A percentile compares a stretch with the other conserved stretches of the same genome.
Evolutionary conservation across 345 rosid species (phyloP).

Genomic region (Iberis pinnata): DNA sequence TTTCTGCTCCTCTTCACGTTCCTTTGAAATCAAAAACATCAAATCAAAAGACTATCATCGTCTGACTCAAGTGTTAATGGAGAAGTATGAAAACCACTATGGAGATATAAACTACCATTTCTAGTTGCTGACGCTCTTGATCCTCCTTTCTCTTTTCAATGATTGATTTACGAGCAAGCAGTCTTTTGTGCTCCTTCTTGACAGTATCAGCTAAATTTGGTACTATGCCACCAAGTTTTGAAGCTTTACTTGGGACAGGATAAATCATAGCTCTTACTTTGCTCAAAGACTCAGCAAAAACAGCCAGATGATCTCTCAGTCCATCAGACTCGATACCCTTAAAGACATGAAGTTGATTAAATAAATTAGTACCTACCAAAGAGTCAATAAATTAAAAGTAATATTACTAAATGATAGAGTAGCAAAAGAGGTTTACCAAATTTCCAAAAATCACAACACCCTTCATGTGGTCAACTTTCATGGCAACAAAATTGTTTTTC

Average conservation of each 20-base stretch:
- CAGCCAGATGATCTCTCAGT: conserved; percentile 59
- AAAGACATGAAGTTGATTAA: background rate
- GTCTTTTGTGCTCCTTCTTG: conserved; percentile 85
- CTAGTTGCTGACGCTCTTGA: conserved; percentile 84
- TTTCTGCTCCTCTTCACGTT: conserved; percentile 83
- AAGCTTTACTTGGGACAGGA: conserved; percentile 58
- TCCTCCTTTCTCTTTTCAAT: conserved; percentile 98
- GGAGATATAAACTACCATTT: conserved; percentile 61
- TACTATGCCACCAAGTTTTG: conserved; percentile 66
- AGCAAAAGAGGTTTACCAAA: conserved; percentile 45
- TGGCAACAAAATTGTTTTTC: conserved; percentile 63
- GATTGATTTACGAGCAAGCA: conserved; percentile 87
- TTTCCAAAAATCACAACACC: conserved; percentile 57
- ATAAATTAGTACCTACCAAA: background rate
- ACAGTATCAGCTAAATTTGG: conserved; percentile 70
- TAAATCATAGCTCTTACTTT: conserved; percentile 68
- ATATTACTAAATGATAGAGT: no score
- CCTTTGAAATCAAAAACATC: conserved; percentile 39
- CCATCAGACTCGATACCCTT: conserved; percentile 91
- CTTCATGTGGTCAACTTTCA: conserved; percentile 89
- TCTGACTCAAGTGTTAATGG: background rate
- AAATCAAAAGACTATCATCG: conserved; percentile 7
- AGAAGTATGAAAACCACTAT: background rate
- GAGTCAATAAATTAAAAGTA: background rate
- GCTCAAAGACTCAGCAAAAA: conserved; percentile 70